Conservation (phyloP, 2,329 filamentous ascomycete genomes). For the Cytospora paraplurivora region DNA sequence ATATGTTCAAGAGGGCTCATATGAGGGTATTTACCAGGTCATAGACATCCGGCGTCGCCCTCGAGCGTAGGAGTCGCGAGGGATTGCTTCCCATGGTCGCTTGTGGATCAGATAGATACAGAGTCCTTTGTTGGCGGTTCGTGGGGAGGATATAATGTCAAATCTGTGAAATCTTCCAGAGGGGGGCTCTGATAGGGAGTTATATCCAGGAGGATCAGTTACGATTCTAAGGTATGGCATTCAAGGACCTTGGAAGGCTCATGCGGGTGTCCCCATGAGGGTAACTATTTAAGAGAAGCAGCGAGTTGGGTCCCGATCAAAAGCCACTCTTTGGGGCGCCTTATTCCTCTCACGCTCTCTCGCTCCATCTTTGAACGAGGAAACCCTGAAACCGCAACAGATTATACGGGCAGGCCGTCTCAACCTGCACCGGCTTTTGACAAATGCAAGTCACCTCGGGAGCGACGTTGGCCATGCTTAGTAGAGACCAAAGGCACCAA, state of each 20-base stretch:
- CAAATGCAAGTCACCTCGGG: background rate
- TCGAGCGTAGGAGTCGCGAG: background rate
- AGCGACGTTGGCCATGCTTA: background rate
- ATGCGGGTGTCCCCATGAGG: too few species aligned
- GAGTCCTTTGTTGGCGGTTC: background rate
- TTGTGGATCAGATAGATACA: background rate
- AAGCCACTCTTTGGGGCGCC: too few species aligned
- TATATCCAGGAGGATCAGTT: too few species aligned
- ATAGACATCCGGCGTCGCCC: background rate
- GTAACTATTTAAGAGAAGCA: too few species aligned
- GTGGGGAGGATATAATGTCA: too few species aligned
- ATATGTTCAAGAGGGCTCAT: too few species aligned
- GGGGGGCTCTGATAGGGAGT: too few species aligned
- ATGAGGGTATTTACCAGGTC: background rate
- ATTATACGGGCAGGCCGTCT: background rate
- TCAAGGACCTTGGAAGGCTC: too few species aligned
- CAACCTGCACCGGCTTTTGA: background rate
- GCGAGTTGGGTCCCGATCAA: too few species aligned
- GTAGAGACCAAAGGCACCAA: background rate
- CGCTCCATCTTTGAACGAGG: background rate
- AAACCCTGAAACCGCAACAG: background rate
- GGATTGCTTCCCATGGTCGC: slow-evolving; percentile 9
- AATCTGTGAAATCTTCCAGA: too few species aligned
- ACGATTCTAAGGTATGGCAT: too few species aligned
- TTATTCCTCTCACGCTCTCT: too few species aligned